These are phyloP conservation scores for Furcasterigmium furcatum DNA, from an alignment of 2,329 filamentous ascomycete species.

Conservation along the genomic window DNA sequence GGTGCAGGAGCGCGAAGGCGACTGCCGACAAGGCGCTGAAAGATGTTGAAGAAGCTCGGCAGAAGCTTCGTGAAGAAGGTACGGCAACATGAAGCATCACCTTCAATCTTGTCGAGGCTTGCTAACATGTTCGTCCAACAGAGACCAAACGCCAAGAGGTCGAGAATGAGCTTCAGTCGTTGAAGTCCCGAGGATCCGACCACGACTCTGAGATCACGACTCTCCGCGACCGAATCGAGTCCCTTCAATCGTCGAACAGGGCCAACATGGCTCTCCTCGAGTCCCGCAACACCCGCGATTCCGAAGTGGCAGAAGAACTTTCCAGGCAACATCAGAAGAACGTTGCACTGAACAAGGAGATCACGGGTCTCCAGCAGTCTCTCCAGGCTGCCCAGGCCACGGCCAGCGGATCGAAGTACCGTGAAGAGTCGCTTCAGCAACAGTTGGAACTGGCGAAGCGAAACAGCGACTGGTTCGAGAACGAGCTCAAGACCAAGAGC, in stretches of 20 bases:
- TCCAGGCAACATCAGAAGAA: slow-evolving; percentile 87
- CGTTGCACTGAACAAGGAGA: slow-evolving; percentile 77
- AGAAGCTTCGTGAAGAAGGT: slow-evolving; percentile 83
- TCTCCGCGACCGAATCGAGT: slow-evolving; percentile 77
- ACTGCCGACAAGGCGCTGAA: slow-evolving; percentile 80
- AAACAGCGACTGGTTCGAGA: slow-evolving; percentile 91
- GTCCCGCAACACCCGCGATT: slow-evolving; percentile 82
- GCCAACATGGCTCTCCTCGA: slow-evolving; percentile 88
- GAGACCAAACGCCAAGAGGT: slow-evolving; percentile 73
- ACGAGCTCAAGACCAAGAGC: slow-evolving; percentile 85
- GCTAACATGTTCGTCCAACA: slow-evolving; percentile 26
- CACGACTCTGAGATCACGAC: slow-evolving; percentile 73
- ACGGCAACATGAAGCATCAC: slow-evolving; percentile 19
- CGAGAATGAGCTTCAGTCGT: slow-evolving; percentile 75
- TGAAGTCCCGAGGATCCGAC: slow-evolving; percentile 72
- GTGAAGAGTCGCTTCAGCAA: slow-evolving; percentile 85
- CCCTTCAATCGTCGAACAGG: slow-evolving; percentile 87
- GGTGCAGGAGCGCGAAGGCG: slow-evolving; percentile 76
- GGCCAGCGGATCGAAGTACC: slow-evolving; percentile 79
- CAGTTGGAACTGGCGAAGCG: slow-evolving; percentile 85
- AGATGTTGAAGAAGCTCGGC: slow-evolving; percentile 77
- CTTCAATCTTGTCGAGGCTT: neutral
- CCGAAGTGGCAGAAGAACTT: slow-evolving; percentile 81
- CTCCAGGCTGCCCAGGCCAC: slow-evolving; percentile 79
- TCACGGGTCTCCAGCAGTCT: slow-evolving; percentile 77